Evolutionary conservation across 495 filamentous ascomycete species (phyloP), one percentile per base, ranked within the genome.

Genomic region (Penicillium psychrofluorescens): DNA sequence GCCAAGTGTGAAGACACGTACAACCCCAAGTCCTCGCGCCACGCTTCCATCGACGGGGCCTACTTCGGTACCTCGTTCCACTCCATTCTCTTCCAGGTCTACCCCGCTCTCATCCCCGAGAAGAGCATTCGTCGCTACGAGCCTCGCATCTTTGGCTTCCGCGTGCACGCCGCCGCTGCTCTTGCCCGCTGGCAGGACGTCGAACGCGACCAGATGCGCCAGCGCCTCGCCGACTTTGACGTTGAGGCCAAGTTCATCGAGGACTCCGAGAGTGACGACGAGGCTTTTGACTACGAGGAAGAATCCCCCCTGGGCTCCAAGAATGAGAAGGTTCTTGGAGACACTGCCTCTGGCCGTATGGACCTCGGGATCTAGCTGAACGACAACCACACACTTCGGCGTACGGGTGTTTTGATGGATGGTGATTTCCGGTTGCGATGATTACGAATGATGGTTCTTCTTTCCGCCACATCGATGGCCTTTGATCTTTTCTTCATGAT

Each of bases 51-150:
- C 61, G 92, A 99, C 62, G 92, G 92, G 43, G 92, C 92, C 44
- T 98, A 97, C 74, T 98, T 97, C 44, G 92, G 94, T 43, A 88
- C 92, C 34, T 91, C 86, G 6, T 98, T 98, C 75, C 91, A 95
- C 74, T 95, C 95, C 62, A 96, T 98, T 65, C 79, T 98, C 41
- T 97, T 97, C 75, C 92, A 98, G 66, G 92, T 97, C 29, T 97
- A 96, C 55, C 92, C 94, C 2, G 81, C 85, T 2, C 67, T 97
- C 35, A 77, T 92, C 34, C 91, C 92, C 6, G 71, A 79, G 50
- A 97, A 97, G 77, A 86, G 76, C 61, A 72, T 79, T 43, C 83
- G 89, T 43, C 78, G 91, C 37, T 95, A 95, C 62, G 78, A 88
- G 40, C 94, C 94, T 11, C 77, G 83, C 36, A 84, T 95, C 38